Evolutionary conservation across 305 asterid species (phyloP), one percentile per base, ranked within the genome.

Genomic region (Striga hermonthica): DNA sequence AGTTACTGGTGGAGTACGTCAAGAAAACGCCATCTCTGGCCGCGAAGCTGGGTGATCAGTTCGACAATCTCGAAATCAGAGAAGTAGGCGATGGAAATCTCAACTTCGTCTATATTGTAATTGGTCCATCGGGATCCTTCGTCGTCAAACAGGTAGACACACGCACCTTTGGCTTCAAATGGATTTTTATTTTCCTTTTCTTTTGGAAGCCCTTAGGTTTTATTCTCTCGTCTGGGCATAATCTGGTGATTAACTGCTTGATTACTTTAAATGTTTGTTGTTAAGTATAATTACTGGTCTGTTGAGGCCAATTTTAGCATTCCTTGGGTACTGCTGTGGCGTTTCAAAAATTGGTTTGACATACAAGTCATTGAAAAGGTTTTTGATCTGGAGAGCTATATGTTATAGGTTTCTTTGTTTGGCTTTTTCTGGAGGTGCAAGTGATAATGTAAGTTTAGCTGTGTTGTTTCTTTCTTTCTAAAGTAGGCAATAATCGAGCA

Each of bases 21-120:
- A 88, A 84, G 79, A 71, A 86, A 14, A 88, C 97, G 36, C 95
- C 97, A 9, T 38, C 85, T 49, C 83, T 93, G 31, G 79, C 91
- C 28, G 75, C 78, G 53, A 83, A 83, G 75, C 84, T 93, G 4
- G 95, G 91, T 0, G 61, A 77, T 45, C 74, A 84, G 52, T 75
- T 84, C 36, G 92, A 93, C 57, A 67, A 82, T 44, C 80, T 90
- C 59, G 76, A 82, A 50, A 78, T 93, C 70, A 83, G 79, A 75
- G 99, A 93, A 82, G 91, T 93, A 3, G 99, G 99, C 47, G 99
- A 93, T 71, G 99, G 99, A 60, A 93, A 93, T 78, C 95, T 93
- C 76, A 93, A 93, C 80, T 93, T 88, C 60, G 99, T 93, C 28
- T 93, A 77, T 72, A 88, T 90, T 72, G 88, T 90, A 60, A 40